phyloP scores from a whole-genome alignment of 2,329 filamentous ascomycete species.

The Mycogone perniciosa region DNA sequence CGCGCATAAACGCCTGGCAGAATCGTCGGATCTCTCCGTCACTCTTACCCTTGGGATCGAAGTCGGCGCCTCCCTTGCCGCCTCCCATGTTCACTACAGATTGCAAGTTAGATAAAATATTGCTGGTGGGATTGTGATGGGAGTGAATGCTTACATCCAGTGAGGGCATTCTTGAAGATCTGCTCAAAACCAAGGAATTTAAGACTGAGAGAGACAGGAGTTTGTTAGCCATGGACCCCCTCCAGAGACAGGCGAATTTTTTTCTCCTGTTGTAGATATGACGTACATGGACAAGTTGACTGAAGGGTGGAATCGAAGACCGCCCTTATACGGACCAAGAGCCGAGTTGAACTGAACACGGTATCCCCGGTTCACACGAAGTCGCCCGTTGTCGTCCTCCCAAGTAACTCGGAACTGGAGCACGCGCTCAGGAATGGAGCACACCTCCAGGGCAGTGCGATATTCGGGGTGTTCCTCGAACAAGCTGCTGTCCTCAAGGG shows the following conservation, averaged over 20 bases:
- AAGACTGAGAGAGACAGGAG: constrained; percentile 43
- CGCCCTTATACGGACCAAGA: constrained; percentile 96
- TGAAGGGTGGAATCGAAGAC: constrained; percentile 86
- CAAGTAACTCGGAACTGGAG: constrained; percentile 97
- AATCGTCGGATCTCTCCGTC: constrained; percentile 97
- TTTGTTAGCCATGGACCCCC: too few relatives aligned
- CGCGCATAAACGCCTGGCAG: constrained; percentile 92
- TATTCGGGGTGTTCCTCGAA: constrained; percentile 95
- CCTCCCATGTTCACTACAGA: constrained; percentile 67
- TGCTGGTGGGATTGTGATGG: background rate
- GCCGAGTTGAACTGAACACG: constrained; percentile 98
- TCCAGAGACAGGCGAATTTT: background rate
- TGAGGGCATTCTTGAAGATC: constrained; percentile 99
- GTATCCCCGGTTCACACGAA: constrained; percentile 91
- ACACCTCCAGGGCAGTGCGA: constrained; percentile 80
- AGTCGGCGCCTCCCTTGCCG: constrained; percentile 96
- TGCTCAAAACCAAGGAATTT: constrained; percentile 99
- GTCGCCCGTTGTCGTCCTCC: constrained; percentile 86
- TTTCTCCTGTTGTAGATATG: background rate
- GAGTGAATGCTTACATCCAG: constrained; percentile 61
- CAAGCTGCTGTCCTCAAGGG: constrained; percentile 86
- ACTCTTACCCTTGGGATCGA: constrained; percentile 97
- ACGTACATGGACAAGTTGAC: constrained; percentile 65
- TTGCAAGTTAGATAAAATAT: background rate
- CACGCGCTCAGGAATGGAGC: constrained; percentile 86